Conservation (phyloP, 805 yeast species). For the Scheffersomyces spartinae region DNA sequence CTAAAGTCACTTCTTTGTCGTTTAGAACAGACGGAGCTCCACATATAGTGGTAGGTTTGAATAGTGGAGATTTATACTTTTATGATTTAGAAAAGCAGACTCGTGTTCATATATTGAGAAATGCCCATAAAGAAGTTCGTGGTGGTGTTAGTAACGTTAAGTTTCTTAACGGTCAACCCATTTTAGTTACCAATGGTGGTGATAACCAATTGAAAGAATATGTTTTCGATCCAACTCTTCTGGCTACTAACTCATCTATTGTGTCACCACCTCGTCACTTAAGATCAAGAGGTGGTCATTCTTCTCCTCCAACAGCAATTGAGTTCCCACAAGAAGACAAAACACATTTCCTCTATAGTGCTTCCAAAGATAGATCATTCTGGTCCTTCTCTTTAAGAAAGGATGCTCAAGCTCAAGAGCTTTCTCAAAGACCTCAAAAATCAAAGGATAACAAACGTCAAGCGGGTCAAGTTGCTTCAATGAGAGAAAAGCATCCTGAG, state of each 20-base stretch:
- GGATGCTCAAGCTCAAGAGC: slow-evolving; percentile 91
- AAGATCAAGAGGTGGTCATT: slow-evolving; percentile 96
- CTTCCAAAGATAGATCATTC: slow-evolving; percentile 73
- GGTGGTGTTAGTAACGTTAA: slow-evolving; percentile 71
- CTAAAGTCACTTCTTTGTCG: slow-evolving; percentile 49
- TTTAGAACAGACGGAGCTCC: slow-evolving; percentile 88
- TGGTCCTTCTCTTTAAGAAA: slow-evolving; percentile 92
- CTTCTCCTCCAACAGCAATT: slow-evolving; percentile 74
- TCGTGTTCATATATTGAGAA: slow-evolving; percentile 64
- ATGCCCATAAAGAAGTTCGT: slow-evolving; percentile 56
- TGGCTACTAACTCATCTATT: slow-evolving; percentile 49
- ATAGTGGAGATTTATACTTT: slow-evolving; percentile 74
- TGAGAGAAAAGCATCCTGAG: slow-evolving; percentile 68
- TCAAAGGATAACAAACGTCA: slow-evolving; percentile 22
- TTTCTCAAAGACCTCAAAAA: slow-evolving; percentile 61
- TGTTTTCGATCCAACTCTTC: slow-evolving; percentile 86
- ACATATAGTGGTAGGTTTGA: slow-evolving; percentile 70
- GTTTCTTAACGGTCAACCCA: slow-evolving; percentile 86
- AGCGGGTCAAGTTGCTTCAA: slow-evolving; percentile 42
- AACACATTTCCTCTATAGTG: slow-evolving; percentile 77
- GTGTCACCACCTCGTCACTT: slow-evolving; percentile 84
- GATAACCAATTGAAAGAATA: slow-evolving; percentile 84
- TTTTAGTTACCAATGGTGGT: slow-evolving; percentile 79
- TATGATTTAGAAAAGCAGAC: slow-evolving; percentile 67
- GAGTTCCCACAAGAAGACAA: slow-evolving; percentile 63